Percentiles rank a stretch among this genome's conserved stretches.
Evolutionary conservation across 2,329 filamentous ascomycete species (phyloP).

Genomic region (Sclerotinia minor): DNA sequence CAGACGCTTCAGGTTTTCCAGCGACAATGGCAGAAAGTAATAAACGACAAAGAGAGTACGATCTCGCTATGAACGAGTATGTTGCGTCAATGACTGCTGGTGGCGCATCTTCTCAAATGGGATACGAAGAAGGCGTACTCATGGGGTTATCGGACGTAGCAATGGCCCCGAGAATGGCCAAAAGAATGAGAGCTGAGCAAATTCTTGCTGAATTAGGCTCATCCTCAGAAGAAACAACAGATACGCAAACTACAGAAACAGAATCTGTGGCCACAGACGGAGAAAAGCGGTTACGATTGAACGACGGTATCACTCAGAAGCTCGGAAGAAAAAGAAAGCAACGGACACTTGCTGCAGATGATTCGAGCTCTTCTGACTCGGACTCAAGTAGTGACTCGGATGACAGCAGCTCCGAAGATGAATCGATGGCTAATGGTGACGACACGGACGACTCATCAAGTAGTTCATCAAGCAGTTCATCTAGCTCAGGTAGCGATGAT

Average conservation of each 20-base stretch:
- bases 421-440: slow-evolving; percentile 25
- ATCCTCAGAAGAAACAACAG: slow-evolving; percentile 25
- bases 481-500: slow-evolving; percentile 27
- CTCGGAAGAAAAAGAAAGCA: slow-evolving; percentile 50
- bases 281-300: slow-evolving; percentile 48
- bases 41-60: slow-evolving; percentile 56
- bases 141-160: slow-evolving; percentile 49
- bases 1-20: slow-evolving; percentile 50
- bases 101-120: slow-evolving; percentile 32
- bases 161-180: slow-evolving; percentile 57
- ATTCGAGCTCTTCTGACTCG: slow-evolving; percentile 32
- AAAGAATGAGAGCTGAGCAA: slow-evolving; percentile 63
- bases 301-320: slow-evolving; percentile 51
- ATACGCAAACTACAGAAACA: slow-evolving; percentile 24
- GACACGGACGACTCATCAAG: slow-evolving; percentile 29
- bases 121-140: slow-evolving; percentile 40
- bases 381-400: slow-evolving; percentile 28
- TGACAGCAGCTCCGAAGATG: slow-evolving; percentile 33
- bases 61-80: slow-evolving; percentile 48
- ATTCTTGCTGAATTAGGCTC: slow-evolving; percentile 55
- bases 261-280: slow-evolving; percentile 36
- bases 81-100: slow-evolving; percentile 36
- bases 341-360: slow-evolving; percentile 36
- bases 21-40: slow-evolving; percentile 50
- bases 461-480: slow-evolving; percentile 32